Conservation (phyloP, 768 basidiomycete species). For the Paxillus ammoniavirescens region DNA sequence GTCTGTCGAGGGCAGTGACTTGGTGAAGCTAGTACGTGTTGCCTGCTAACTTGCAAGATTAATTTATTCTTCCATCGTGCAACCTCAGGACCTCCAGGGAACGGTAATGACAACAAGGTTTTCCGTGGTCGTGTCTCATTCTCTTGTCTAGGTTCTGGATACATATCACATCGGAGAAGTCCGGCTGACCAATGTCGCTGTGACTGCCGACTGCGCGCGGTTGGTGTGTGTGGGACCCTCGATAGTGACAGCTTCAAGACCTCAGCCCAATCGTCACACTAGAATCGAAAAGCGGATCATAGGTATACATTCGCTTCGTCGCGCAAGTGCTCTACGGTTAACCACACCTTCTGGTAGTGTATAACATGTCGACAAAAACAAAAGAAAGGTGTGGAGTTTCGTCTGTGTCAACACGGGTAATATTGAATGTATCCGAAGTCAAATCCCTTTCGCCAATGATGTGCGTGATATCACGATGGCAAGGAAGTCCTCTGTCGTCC, state of each 20-base stretch:
- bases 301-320: constrained; percentile 31
- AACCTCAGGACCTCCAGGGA: constrained; percentile 42
- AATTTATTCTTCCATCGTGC: constrained; percentile 12
- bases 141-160: constrained; percentile 32
- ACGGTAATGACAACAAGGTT: constrained; percentile 16
- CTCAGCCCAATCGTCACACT: constrained; percentile 47
- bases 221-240: constrained; percentile 51
- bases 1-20: constrained; percentile 48
- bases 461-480: constrained; percentile 52
- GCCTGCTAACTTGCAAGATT: constrained; percentile 6
- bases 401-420: neutral
- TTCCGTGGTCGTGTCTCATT: neutral
- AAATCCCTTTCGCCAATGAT: constrained; percentile 56
- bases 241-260: constrained; percentile 37
- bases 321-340: neutral
- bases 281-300: constrained; percentile 54
- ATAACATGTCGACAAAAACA: constrained; percentile 43
- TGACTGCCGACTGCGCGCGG: constrained; percentile 45
- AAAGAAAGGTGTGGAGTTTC: constrained; percentile 42
- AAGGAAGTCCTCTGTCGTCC: constrained; percentile 40
- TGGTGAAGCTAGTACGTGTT: constrained; percentile 42
- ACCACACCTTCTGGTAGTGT: constrained; percentile 32
- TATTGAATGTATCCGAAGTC: constrained; percentile 33
- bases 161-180: constrained; percentile 44
- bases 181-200: constrained; percentile 47